Evolutionary conservation across 2,329 filamentous ascomycete species (phyloP).

Genomic region (Chaetomiaceae sp.): DNA sequence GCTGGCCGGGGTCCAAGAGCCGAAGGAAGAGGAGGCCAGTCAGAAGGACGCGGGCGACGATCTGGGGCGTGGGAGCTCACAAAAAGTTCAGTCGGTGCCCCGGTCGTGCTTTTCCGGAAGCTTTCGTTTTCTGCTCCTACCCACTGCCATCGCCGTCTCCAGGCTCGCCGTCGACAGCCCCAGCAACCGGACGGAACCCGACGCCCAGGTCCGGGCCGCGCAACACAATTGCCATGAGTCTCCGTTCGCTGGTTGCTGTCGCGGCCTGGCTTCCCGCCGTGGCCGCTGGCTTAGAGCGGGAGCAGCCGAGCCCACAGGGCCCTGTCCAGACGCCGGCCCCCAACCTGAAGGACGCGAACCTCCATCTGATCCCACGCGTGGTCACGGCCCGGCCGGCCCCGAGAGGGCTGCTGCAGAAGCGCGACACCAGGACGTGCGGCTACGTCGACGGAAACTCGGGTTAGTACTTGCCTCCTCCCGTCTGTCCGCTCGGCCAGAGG

Average conservation of each 20-base stretch:
- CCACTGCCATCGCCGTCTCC: not conserved
- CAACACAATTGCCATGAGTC: slow-evolving; percentile 11
- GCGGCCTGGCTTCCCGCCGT: slow-evolving; percentile 14
- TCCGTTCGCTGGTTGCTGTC: slow-evolving; percentile 12
- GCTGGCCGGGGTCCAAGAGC: not conserved
- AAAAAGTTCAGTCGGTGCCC: too few species aligned
- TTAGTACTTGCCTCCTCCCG: not conserved
- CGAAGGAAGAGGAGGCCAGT: not conserved
- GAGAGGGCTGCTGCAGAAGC: slow-evolving; percentile 6
- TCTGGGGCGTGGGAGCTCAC: too few species aligned
- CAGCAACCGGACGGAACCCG: too few species aligned
- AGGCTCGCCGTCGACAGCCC: not conserved
- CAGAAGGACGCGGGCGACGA: too few species aligned
- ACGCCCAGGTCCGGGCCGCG: too few species aligned
- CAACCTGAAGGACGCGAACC: slow-evolving; percentile 1
- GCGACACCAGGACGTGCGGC: slow-evolving; percentile 13
- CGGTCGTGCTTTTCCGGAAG: not conserved
- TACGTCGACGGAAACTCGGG: slow-evolving; percentile 6
- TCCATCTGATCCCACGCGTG: not conserved
- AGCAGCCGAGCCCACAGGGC: not conserved
- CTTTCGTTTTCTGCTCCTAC: not conserved
- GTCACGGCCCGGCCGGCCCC: slow-evolving; percentile 3
- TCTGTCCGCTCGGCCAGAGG: not conserved
- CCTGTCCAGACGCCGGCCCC: slow-evolving; percentile 10
- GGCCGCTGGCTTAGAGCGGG: slow-evolving; percentile 7